phyloP scores from a whole-genome alignment of 2,329 filamentous ascomycete genomes.

The Fusarium sp. region DNA sequence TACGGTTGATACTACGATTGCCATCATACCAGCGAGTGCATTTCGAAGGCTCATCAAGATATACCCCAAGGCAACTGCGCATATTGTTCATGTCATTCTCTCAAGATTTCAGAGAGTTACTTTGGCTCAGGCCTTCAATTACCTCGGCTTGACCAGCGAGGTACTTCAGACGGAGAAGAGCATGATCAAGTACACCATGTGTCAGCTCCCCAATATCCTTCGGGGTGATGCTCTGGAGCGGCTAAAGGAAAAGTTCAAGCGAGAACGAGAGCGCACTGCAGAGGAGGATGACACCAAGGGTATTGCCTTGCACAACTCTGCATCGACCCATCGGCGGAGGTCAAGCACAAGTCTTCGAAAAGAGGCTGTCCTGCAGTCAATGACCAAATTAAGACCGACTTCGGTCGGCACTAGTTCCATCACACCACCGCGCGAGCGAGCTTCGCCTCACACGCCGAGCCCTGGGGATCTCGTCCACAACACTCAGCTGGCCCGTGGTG shows the following conservation, averaged over 20 bases:
- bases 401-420: constrained; percentile 55
- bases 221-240: constrained; percentile 83
- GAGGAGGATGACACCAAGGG: constrained; percentile 84
- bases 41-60: constrained; percentile 92
- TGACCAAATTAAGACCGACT: constrained; percentile 57
- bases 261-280: constrained; percentile 82
- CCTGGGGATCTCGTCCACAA: constrained; percentile 84
- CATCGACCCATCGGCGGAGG: constrained; percentile 70
- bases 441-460: constrained; percentile 62
- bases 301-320: constrained; percentile 90
- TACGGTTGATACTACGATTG: constrained; percentile 96
- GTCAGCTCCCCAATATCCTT: constrained; percentile 89
- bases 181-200: constrained; percentile 92
- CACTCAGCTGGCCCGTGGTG: constrained; percentile 72
- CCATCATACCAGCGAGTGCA: constrained; percentile 95
- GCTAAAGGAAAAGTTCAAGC: constrained; percentile 90
- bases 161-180: constrained; percentile 91
- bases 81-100: constrained; percentile 97
- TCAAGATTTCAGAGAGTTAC: constrained; percentile 95
- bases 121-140: constrained; percentile 91
- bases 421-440: constrained; percentile 53
- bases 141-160: constrained; percentile 89
- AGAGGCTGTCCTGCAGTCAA: constrained; percentile 78
- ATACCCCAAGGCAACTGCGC: constrained; percentile 94
- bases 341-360: constrained; percentile 80